Base-by-base conservation (phyloP, 768 basidiomycete genomes). In the Tephrocybe sp. region DNA sequence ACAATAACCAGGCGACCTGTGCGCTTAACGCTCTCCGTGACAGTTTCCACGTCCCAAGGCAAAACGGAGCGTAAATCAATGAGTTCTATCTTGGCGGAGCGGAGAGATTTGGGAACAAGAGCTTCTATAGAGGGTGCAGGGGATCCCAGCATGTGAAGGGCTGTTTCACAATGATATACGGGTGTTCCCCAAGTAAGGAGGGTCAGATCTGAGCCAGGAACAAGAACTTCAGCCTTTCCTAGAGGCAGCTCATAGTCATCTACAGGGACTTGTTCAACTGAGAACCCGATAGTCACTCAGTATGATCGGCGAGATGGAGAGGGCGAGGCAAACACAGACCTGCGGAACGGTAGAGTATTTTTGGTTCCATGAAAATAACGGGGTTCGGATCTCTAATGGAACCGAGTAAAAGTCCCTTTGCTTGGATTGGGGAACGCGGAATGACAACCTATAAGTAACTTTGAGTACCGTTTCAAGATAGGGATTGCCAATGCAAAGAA, bases 351-450 rank as follows among this genome's bases (percentile, higher is more conserved):
- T 97, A 97, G 12, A 97, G 71, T 49, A 95, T 80, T 71, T 97
- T 86, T 38, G 94, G 94, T 65, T 97, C 94, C 85, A 97, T 91
- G 66, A 97, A 91, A 37, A 97, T 82, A 12, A 93, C 89, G 0
- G 94, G 94, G 60, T 94, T 94, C 0, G 91, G 90, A 60, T 97
- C 94, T 29, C 93, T 82, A 46, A 97, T 91, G 0, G 92, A 84
- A 13, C 83, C 80, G 8, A 97, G 74, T 4, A 97, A 72, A 1
- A 97, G 73, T 1, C 94, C 94, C 67, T 97, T 97, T n/a, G 92
- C 93, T 72, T 97, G 94, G 30, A 94, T 83, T 1, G 94, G 94
- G 2, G 92, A 92, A 31, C 94, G 86, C 3, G 94, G 94, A 36
- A 97, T 88, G n/a, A 97, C 91, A 47, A 97, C 70, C 77, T 79